Evolutionary conservation across 768 basidiomycete species (phyloP).

Genomic region (Tricholoma matsutake): DNA sequence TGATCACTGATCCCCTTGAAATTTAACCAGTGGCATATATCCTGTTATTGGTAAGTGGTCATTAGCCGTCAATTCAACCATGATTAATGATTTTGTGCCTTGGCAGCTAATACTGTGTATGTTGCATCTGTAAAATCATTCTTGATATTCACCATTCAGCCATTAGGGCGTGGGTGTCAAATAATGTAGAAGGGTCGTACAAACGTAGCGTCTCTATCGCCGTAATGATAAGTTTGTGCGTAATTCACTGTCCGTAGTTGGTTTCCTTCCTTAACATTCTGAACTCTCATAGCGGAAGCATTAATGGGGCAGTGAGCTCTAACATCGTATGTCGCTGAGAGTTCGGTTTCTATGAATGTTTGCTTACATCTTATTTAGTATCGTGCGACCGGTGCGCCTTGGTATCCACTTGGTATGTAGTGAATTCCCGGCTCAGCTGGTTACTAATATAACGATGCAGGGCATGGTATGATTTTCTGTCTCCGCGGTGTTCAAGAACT

Average conservation of each 20-base stretch:
- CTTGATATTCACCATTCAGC: neutral
- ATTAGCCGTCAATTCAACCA: neutral
- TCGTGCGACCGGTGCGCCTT: constrained; percentile 60
- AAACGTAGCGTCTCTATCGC: constrained; percentile 71
- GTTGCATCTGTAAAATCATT: neutral
- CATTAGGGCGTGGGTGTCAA: constrained; percentile 53
- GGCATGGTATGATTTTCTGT: constrained; percentile 21
- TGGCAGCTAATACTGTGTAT: constrained; percentile 58
- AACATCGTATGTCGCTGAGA: constrained; percentile 53
- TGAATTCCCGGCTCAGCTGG: neutral
- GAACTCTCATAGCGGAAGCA: constrained; percentile 50
- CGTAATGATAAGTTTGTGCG: constrained; percentile 65
- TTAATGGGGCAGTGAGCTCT: constrained; percentile 75
- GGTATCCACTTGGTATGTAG: constrained; percentile 52
- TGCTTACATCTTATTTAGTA: constrained; percentile 41
- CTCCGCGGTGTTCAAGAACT: neutral
- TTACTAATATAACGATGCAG: constrained; percentile 12
- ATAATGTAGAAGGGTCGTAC: constrained; percentile 74
- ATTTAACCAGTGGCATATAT: constrained; percentile 60
- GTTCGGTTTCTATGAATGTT: neutral
- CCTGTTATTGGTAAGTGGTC: constrained; percentile 58
- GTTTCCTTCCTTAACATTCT: neutral
- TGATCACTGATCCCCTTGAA: neutral
- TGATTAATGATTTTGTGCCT: neutral
- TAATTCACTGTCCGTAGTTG: constrained; percentile 4